Base-by-base conservation (phyloP, 1,139 yeast species). In the Saccharomyces hybrid region DNA sequence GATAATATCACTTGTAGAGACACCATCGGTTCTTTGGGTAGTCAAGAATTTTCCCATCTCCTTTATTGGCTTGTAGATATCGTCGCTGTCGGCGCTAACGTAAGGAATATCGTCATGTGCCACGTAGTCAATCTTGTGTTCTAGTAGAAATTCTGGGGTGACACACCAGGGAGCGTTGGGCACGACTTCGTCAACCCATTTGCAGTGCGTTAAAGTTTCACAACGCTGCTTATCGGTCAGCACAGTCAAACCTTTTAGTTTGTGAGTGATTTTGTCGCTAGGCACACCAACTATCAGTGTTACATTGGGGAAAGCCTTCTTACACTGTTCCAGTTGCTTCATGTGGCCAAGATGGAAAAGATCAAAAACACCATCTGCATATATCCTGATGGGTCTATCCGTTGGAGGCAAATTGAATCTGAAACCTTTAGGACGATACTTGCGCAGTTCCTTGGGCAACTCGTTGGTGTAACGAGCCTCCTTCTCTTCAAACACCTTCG, bases 41-140 rank as follows among this genome's bases (percentile, higher is more conserved):
- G 95, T 86, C 62, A 95, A 76, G 65, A 93, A 93, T 85, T 81
- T 88, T 1, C 99, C 99, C 68, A 76, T 77, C 67, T 86, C 88
- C 69, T 95, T 93, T 65, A 93, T 86, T 11, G 97, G 96, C 69
- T 82, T 84, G 73, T 93, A 93, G 54, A 93, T 90, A 70, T 93
- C 99, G 69, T 88, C 97, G 49, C 84, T 78, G 57, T 85, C 96
- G 14, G 82, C 82, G 29, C 95, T 84, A 0, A 89, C 96, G 69
- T 93, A 93, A 0, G 99, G 99, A 60, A 90, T 75, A 70, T 93
- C 99, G 72, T 93, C 99, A 71, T 93, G 99, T 3, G 99, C 99
- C 56, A 93, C 97, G 66, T 89, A 93, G 70, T 93, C 99, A 61
- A 93, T 89, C 54, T 83, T 76, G 72, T 93, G 96, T 64, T 85